Conservation (phyloP, 257 asterid species). For the Craterostigma plantagineum region DNA sequence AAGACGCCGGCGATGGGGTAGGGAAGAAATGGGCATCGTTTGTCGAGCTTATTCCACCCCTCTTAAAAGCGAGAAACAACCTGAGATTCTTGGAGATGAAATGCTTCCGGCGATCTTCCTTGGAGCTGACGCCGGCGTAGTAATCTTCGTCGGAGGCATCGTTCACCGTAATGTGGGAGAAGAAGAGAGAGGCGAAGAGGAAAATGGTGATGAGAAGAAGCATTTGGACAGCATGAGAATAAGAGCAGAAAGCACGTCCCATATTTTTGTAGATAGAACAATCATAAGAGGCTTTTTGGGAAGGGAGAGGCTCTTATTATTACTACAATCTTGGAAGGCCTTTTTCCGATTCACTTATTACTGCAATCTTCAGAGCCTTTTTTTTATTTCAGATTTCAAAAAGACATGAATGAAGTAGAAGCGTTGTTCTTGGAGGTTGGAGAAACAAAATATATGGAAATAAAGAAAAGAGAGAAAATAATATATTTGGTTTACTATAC, state of each 20-base stretch:
- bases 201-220: conserved; percentile 23
- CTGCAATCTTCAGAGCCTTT: too few species aligned
- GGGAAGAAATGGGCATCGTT: conserved; percentile 19
- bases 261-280: conserved; percentile 11
- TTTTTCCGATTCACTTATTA: too few species aligned
- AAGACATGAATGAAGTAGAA: too few species aligned
- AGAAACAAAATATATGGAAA: too few species aligned
- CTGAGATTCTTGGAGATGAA: conserved; percentile 34
- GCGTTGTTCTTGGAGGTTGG: conserved; percentile 9
- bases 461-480: neutral
- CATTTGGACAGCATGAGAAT: conserved; percentile 14
- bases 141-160: conserved; percentile 16
- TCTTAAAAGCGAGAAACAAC: conserved; percentile 23
- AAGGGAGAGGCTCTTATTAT: conserved; percentile 5
- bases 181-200: conserved; percentile 32
- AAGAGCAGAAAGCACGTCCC: conserved; percentile 14
- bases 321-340: too few species aligned
- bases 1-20: conserved; percentile 23
- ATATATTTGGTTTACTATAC: conserved; percentile 6
- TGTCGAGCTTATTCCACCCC: conserved; percentile 9
- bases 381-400: conserved; percentile 6
- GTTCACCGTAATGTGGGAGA: conserved; percentile 22
- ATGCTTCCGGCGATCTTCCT: conserved; percentile 3
- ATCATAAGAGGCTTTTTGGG: conserved; percentile 14
- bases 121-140: conserved; percentile 8